phyloP scores from a whole-genome alignment of 169 alveolate genomes.

The Neospora caninum region DNA sequence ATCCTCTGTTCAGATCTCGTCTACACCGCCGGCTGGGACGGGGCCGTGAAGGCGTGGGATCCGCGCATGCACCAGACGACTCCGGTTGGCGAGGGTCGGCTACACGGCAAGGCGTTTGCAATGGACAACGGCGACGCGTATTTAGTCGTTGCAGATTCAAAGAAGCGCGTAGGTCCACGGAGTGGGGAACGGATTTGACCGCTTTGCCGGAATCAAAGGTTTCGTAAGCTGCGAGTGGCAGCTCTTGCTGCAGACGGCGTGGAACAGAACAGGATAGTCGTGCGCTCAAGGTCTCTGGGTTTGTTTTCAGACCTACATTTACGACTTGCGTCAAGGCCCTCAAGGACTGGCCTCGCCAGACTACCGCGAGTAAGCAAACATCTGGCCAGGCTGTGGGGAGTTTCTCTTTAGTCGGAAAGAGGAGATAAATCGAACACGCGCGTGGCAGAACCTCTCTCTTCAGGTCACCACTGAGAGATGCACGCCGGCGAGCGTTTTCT shows the following conservation, averaged over 20 bases:
- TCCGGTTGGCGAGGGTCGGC: constrained; percentile 50
- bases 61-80: constrained; percentile 45
- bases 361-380: constrained; percentile 60
- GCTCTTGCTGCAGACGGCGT: too few species aligned
- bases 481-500: too few species aligned
- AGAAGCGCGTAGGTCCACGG: constrained; percentile 61
- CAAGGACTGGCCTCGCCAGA: constrained; percentile 43
- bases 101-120: constrained; percentile 66
- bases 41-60: constrained; percentile 65
- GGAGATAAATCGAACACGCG: too few species aligned
- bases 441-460: too few species aligned
- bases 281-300: too few species aligned
- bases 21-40: constrained; percentile 72
- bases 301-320: constrained; percentile 60
- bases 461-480: too few species aligned
- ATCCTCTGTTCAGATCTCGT: constrained; percentile 40
- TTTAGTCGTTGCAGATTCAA: constrained; percentile 63
- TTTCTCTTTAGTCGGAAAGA: background rate
- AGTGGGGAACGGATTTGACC: too few species aligned
- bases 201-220: too few species aligned
- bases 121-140: constrained; percentile 63
- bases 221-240: too few species aligned
- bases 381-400: background rate
- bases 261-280: too few species aligned
- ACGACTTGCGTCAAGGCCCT: constrained; percentile 66